Evolutionary conservation across 2,329 filamentous ascomycete genomes (phyloP), one percentile per base, ranked within the genome.

Genomic region (Colletotrichum brevisporum): DNA sequence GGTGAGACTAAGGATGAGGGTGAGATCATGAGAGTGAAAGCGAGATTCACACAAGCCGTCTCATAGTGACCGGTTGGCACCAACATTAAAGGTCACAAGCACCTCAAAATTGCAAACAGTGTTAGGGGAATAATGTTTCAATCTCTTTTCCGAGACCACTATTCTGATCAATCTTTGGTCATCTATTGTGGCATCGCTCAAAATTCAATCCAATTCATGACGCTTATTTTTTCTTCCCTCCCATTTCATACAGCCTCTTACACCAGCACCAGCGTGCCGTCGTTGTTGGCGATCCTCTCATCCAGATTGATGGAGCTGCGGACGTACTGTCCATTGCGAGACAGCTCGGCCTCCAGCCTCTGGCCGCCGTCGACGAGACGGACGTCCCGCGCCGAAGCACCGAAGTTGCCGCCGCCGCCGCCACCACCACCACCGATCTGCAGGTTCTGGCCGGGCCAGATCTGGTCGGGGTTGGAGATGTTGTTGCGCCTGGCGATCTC

Each of bases 361-460:
- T 76, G 75, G 1, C 81, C 81, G 5, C 75, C 77, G 59, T 82
- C 80, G 10, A 75, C 73, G 5, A 82, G 78, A 31, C 78, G 78
- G 56, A 80, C 77, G 52, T 81, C 72, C 16, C 79, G 73, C 4
- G 76, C 79, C 9, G 79, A 79, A 4, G 75, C 70, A n/a, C 72
- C 76, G 59, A 82, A 81, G 51, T 78, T 79, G 48, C 77, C 76
- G 8, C 63, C 71, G 16, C 50, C 48, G 2, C 73, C 21, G 56
- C 73, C 70, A 31, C 71, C 72, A 2, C 73, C 73, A 41, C 63
- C 48, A 5, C 76, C 75, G 9, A 83, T 66, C 61, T 78, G 74
- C 2, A 83, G 75, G 2, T 75, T 76, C 74, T 83, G 82, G 2
- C 82, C 82, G 0, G 82, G 81, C 67, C 81, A 81, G 68, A 83